Percentiles rank a stretch among this genome's conserved stretches.
These are phyloP conservation scores for Mychonastes homosphaera DNA, from an alignment of 139 green algal genomes.

Conservation along the genomic window DNA sequence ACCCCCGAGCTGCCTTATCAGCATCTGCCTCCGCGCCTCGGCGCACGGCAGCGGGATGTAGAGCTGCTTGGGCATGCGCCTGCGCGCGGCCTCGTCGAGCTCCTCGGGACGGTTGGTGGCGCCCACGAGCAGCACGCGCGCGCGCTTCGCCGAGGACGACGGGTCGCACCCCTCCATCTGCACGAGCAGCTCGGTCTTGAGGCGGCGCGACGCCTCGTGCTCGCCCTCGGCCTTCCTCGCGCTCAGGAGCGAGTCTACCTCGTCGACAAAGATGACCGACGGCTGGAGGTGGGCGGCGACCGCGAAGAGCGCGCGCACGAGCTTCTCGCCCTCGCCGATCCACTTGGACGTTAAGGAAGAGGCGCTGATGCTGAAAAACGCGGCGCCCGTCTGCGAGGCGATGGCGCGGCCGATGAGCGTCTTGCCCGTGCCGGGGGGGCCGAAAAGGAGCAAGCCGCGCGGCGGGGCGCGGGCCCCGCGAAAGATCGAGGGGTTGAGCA, in stretches of 20 bases:
- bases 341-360: slow-evolving; percentile 95
- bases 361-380: slow-evolving; percentile 95
- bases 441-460: slow-evolving; percentile 87
- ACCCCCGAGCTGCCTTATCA: slow-evolving; percentile 32
- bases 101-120: slow-evolving; percentile 96
- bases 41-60: slow-evolving; percentile 92
- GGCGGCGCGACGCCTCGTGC: slow-evolving; percentile 85
- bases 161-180: slow-evolving; percentile 84
- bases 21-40: slow-evolving; percentile 49
- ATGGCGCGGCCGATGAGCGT: slow-evolving; percentile 93
- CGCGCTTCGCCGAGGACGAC: slow-evolving; percentile 28
- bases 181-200: slow-evolving; percentile 98
- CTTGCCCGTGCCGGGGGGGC: slow-evolving; percentile 76
- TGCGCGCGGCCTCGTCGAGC: slow-evolving; percentile 87
- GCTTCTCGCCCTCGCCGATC: slow-evolving; percentile 97
- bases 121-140: slow-evolving; percentile 81
- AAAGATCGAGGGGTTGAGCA: slow-evolving; percentile 89
- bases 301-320: slow-evolving; percentile 86
- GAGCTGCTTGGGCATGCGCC: slow-evolving; percentile 96
- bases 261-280: slow-evolving; percentile 98
- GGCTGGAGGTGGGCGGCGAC: slow-evolving; percentile 75
- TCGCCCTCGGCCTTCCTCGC: slow-evolving; percentile 86
- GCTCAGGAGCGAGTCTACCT: slow-evolving; percentile 93
- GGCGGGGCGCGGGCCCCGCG: slow-evolving; percentile 71
- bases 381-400: slow-evolving; percentile 87